Evolutionary conservation across 129 eudicot species (phyloP).

Genomic region (Ambrosia artemisiifolia): DNA sequence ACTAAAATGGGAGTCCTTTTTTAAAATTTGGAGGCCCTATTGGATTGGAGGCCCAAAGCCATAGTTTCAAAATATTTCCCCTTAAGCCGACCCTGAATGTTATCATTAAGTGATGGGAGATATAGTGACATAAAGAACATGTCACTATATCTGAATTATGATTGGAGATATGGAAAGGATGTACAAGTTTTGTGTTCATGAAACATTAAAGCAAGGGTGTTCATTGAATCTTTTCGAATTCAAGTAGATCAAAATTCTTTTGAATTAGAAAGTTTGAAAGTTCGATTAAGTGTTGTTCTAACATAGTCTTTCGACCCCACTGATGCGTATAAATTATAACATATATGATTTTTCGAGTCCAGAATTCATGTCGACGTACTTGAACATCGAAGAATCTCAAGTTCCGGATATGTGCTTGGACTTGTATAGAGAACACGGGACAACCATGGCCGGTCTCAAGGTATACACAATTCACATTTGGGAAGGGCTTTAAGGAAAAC

Average conservation of each 20-base stretch:
- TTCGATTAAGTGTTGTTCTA: no score
- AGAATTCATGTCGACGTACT: conserved; percentile 72
- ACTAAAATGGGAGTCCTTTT: no score
- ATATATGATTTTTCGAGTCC: background rate
- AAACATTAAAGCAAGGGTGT: no score
- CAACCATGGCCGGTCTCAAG: conserved; percentile 99
- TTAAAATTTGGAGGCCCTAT: no score
- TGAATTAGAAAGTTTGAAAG: no score
- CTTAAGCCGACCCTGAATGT: background rate
- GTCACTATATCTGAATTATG: background rate
- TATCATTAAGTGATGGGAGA: background rate
- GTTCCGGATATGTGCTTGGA: conserved; percentile 87
- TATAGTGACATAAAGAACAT: background rate
- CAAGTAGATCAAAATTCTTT: no score
- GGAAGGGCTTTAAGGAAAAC: no score
- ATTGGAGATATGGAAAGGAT: no score
- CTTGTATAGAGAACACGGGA: conserved; percentile 84
- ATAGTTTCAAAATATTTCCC: no score
- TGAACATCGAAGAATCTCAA: conserved; percentile 70
- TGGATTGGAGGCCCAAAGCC: no score
- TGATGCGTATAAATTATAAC: background rate
- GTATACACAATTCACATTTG: conserved; percentile 17
- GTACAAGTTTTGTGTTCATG: no score
- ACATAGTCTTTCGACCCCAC: background rate
- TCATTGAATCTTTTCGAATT: no score